phyloP scores from a whole-genome alignment of 2,329 filamentous ascomycete species.

The Colletotrichum spaethianum region DNA sequence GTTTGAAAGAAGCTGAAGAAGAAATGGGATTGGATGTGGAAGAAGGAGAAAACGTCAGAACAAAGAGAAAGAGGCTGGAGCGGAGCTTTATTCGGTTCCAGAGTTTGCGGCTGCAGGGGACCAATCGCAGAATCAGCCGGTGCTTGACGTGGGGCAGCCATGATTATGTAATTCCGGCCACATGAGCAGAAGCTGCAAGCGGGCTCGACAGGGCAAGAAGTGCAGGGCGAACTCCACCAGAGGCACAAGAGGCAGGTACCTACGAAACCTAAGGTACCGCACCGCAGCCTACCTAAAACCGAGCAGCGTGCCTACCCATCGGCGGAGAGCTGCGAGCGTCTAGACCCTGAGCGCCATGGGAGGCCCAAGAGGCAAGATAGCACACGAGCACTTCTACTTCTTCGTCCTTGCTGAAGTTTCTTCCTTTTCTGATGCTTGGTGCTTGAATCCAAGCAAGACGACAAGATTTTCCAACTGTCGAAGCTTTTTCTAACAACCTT shows the following conservation, averaged over 20 bases:
- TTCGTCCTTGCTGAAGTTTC: not conserved
- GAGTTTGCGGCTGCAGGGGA: slow-evolving; percentile 31
- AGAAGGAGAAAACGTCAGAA: slow-evolving; percentile 39
- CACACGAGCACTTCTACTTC: slow-evolving; percentile 32
- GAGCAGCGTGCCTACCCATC: not conserved
- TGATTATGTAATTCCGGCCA: slow-evolving; percentile 31
- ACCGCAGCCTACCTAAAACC: not conserved
- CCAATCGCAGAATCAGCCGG: slow-evolving; percentile 37
- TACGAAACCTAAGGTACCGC: slow-evolving; percentile 15
- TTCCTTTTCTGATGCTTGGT: not conserved
- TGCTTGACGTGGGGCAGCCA: slow-evolving; percentile 4
- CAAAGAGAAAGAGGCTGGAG: slow-evolving; percentile 42
- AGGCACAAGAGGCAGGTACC: slow-evolving; percentile 30
- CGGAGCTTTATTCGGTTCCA: slow-evolving; percentile 42
- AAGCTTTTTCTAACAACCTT: not conserved
- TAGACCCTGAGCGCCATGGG: slow-evolving; percentile 14
- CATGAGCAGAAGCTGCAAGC: slow-evolving; percentile 29
- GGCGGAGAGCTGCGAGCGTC: slow-evolving; percentile 19
- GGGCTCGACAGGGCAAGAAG: slow-evolving; percentile 33
- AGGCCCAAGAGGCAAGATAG: slow-evolving; percentile 28
- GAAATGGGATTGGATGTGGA: slow-evolving; percentile 36
- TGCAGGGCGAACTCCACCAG: slow-evolving; percentile 16
- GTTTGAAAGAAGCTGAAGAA: slow-evolving; percentile 31
- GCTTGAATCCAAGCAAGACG: not conserved
- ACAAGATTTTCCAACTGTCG: not conserved